phyloP scores from a whole-genome alignment of 2,329 filamentous ascomycete species.

The Pseudocercospora cruenta region DNA sequence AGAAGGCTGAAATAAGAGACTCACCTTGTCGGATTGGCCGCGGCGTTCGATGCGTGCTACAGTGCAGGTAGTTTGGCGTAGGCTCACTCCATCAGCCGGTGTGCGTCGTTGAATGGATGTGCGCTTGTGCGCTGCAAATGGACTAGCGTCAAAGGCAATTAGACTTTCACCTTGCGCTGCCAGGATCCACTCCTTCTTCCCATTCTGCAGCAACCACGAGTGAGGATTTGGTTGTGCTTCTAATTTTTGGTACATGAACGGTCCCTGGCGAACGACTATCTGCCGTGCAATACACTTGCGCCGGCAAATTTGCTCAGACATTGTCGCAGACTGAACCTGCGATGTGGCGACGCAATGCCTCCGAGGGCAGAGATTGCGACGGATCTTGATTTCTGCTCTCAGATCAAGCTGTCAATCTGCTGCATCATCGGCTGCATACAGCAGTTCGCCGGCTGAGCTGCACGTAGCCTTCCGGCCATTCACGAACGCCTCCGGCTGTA shows the following conservation, averaged over 20 bases:
- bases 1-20: slow-evolving; percentile 10
- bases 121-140: not conserved
- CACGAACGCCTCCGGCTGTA: slow-evolving; percentile 12
- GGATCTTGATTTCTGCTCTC: not conserved
- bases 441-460: slow-evolving; percentile 25
- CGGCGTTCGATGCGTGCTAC: slow-evolving; percentile 14
- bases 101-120: not conserved
- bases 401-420: slow-evolving; percentile 13
- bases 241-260: not conserved
- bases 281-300: slow-evolving; percentile 4
- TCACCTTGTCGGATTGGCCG: slow-evolving; percentile 26
- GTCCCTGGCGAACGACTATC: slow-evolving; percentile 1
- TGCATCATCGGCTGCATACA: slow-evolving; percentile 24
- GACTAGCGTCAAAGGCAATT: not conserved
- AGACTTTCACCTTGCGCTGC: not conserved
- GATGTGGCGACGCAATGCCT: not conserved
- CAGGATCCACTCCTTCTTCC: not conserved
- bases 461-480: slow-evolving; percentile 17
- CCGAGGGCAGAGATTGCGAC: slow-evolving; percentile 1
- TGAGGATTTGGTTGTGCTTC: not conserved
- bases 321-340: slow-evolving; percentile 12
- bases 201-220: not conserved
- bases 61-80: slow-evolving; percentile 16
- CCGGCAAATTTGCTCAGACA: slow-evolving; percentile 17
- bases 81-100: slow-evolving; percentile 9